Conservation (phyloP, 2,329 filamentous ascomycete genomes). For the Claviceps purpurea region DNA sequence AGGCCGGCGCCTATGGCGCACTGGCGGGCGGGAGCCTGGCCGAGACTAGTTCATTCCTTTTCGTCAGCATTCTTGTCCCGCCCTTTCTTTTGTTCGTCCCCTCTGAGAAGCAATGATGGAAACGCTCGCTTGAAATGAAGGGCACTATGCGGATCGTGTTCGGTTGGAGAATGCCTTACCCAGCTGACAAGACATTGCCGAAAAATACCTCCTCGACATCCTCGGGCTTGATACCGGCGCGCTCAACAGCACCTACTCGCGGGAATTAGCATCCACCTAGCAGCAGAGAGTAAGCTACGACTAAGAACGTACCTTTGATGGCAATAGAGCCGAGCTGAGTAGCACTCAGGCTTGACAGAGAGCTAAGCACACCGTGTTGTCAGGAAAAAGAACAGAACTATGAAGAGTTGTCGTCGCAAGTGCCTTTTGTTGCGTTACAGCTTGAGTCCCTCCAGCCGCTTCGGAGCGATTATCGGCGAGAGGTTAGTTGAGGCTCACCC, state of each 20-base stretch:
- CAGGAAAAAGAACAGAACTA: not conserved
- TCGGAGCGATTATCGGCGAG: constrained; percentile 3
- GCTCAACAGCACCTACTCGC: constrained; percentile 58
- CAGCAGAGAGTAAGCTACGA: not conserved
- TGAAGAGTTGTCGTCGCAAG: not conserved
- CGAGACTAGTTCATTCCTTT: constrained; percentile 45
- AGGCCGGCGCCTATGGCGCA: constrained; percentile 85
- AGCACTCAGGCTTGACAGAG: constrained; percentile 75
- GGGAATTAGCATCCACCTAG: not conserved
- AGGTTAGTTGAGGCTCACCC: constrained; percentile 42
- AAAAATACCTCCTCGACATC: constrained; percentile 96
- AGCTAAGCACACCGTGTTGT: constrained; percentile 36
- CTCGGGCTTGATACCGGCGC: constrained; percentile 75
- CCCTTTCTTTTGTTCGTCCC: no score
- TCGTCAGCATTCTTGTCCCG: no score
- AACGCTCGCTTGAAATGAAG: no score
- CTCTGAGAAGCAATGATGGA: no score
- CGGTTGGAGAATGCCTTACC: constrained; percentile 39
- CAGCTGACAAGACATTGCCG: constrained; percentile 93
- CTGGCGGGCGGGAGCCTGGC: constrained; percentile 92
- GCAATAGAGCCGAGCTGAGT: constrained; percentile 78
- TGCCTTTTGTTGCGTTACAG: not conserved
- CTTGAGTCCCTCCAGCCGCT: not conserved
- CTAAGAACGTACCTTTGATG: constrained; percentile 60
- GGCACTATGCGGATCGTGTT: not conserved